A percentile compares a stretch with the other conserved stretches of the same genome.
These are phyloP conservation scores for Pseudozyma pruni DNA, from an alignment of 1,284 basidiomycete species.

Conservation along the genomic window DNA sequence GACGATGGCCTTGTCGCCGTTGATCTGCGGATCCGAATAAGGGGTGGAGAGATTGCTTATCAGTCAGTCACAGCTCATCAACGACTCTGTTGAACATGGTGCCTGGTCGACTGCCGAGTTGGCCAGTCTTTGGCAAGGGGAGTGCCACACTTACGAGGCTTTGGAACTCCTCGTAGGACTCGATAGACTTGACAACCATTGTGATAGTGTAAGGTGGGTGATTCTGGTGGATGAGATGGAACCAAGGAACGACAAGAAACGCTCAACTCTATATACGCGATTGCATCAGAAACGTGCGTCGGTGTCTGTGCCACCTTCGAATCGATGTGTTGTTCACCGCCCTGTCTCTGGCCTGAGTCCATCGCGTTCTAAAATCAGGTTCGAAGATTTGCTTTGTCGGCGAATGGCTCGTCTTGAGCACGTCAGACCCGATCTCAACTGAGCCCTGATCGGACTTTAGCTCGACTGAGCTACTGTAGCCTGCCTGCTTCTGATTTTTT, in stretches of 20 bases:
- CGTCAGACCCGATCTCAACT: slow-evolving; percentile 8
- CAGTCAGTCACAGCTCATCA: too few species aligned
- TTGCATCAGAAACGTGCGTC: slow-evolving; percentile 2
- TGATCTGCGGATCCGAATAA: slow-evolving; percentile 68
- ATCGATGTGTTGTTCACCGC: neutral
- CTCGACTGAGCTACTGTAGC: neutral
- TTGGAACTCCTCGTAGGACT: slow-evolving; percentile 73
- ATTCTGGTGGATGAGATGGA: neutral
- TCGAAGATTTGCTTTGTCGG: neutral
- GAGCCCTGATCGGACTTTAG: slow-evolving; percentile 5
- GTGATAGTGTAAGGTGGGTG: slow-evolving; percentile 3
- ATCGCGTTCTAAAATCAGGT: slow-evolving; percentile 3
- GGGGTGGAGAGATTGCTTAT: too few species aligned
- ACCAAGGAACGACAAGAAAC: neutral
- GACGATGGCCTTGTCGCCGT: slow-evolving; percentile 70
- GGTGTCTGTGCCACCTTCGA: neutral
- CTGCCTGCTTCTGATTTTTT: too few species aligned
- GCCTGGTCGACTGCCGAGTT: too few species aligned
- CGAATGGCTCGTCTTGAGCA: slow-evolving; percentile 6
- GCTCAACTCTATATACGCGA: slow-evolving; percentile 10
- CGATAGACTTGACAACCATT: slow-evolving; percentile 71
- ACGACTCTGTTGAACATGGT: neutral
- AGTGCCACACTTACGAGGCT: slow-evolving; percentile 68
- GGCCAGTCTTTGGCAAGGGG: neutral
- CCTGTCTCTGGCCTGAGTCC: neutral